phyloP scores from a whole-genome alignment of 805 yeast genomes.

The Barnettozyma pratensis region DNA sequence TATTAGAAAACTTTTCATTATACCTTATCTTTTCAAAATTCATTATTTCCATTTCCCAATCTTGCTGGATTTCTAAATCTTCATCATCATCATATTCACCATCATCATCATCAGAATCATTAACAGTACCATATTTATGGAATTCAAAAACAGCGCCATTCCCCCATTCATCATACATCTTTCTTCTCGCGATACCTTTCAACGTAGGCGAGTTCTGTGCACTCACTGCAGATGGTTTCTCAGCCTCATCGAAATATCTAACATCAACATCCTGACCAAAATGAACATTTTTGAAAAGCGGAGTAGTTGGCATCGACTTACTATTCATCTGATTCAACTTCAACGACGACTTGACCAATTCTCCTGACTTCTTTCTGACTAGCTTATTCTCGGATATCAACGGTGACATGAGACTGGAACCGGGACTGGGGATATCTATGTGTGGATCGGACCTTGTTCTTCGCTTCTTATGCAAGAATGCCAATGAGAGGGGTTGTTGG shows the following conservation, averaged over 20 bases:
- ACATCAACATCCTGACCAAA: constrained; percentile 68
- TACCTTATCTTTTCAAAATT: constrained; percentile 43
- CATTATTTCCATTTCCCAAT: constrained; percentile 41
- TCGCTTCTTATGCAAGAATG: constrained; percentile 20
- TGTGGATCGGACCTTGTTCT: constrained; percentile 11
- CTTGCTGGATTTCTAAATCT: constrained; percentile 20
- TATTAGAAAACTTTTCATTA: constrained; percentile 36
- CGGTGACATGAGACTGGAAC: not conserved
- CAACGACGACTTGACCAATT: constrained; percentile 69
- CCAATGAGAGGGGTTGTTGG: constrained; percentile 14
- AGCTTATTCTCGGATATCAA: constrained; percentile 30
- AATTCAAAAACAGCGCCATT: constrained; percentile 24
- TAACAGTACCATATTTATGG: constrained; percentile 13
- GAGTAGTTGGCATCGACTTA: constrained; percentile 47
- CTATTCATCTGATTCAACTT: constrained; percentile 37
- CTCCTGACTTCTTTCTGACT: constrained; percentile 86
- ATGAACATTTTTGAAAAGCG: constrained; percentile 72
- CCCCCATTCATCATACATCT: constrained; percentile 17
- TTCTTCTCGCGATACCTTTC: constrained; percentile 23
- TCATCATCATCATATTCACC: constrained; percentile 15
- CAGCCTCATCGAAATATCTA: constrained; percentile 65
- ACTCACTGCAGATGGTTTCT: constrained; percentile 72
- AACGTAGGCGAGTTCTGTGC: constrained; percentile 56
- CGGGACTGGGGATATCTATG: not conserved
- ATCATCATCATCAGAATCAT: constrained; percentile 16